phyloP scores from a whole-genome alignment of 2,329 filamentous ascomycete species.

The Lasiodiplodia hormozganensis region DNA sequence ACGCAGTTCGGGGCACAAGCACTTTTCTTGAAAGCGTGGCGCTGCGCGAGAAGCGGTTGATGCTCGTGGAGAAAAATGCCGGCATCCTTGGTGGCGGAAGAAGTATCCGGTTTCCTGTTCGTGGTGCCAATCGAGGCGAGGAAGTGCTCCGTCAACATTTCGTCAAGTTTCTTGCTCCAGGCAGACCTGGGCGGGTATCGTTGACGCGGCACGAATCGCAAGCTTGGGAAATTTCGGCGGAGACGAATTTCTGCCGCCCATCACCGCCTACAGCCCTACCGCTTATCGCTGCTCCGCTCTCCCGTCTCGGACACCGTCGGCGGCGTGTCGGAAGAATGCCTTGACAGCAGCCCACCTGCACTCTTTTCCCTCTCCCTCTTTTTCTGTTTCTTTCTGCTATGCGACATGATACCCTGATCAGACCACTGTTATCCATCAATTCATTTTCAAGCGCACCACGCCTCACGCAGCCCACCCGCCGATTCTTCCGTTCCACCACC shows the following conservation, averaged over 20 bases:
- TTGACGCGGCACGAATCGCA: background rate
- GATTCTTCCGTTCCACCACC: background rate
- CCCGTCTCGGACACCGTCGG: constrained; percentile 27
- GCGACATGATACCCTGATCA: constrained; percentile 24
- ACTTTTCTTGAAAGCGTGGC: constrained; percentile 89
- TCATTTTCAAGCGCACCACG: constrained; percentile 7
- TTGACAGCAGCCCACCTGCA: background rate
- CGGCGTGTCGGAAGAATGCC: constrained; percentile 10
- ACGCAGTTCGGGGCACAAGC: constrained; percentile 79
- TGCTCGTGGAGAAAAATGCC: constrained; percentile 87
- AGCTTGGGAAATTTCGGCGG: constrained; percentile 29
- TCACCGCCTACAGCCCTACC: constrained; percentile 24
- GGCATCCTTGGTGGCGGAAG: constrained; percentile 72
- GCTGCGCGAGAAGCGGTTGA: constrained; percentile 77
- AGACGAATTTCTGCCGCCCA: constrained; percentile 4
- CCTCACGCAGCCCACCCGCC: background rate
- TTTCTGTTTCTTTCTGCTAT: constrained; percentile 6
- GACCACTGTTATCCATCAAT: background rate
- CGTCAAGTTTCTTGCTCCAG: background rate
- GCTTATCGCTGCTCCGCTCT: constrained; percentile 10
- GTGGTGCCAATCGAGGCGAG: constrained; percentile 55
- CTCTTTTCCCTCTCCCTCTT: background rate
- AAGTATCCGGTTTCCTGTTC: constrained; percentile 51
- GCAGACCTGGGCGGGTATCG: constrained; percentile 21
- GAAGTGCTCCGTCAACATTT: constrained; percentile 60